These are phyloP conservation scores for Medicago lupulina DNA, from an alignment of 306 rosid species.

Conservation along the genomic window DNA sequence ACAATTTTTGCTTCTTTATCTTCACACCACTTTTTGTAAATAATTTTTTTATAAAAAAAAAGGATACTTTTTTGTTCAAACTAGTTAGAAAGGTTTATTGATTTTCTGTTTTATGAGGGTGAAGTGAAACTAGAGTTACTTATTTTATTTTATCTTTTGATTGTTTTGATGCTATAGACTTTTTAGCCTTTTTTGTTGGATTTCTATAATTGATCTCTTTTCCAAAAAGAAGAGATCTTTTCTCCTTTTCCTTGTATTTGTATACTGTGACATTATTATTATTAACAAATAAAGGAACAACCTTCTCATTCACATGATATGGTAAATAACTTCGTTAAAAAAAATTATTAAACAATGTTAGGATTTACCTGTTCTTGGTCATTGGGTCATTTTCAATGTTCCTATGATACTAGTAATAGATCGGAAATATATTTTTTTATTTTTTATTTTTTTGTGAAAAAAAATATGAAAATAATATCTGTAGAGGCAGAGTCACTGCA, in stretches of 20 bases:
- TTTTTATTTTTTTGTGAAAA: background rate
- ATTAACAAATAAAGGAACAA: conserved; percentile 29
- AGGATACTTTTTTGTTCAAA: background rate
- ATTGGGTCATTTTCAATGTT: conserved; percentile 33
- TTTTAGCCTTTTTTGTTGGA: conserved; percentile 7
- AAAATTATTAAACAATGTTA: conserved; percentile 18
- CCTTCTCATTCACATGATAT: conserved; percentile 38
- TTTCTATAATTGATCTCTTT: conserved; percentile 34
- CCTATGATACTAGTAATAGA: conserved; percentile 12
- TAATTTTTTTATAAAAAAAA: no score
- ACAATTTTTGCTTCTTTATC: conserved; percentile 13
- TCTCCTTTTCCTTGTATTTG: background rate
- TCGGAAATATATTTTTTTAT: background rate
- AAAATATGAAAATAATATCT: conserved; percentile 12
- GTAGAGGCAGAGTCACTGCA: conserved; percentile 34
- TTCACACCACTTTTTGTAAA: background rate
- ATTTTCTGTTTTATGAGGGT: conserved; percentile 2
- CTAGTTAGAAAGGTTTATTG: background rate
- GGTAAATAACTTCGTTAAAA: conserved; percentile 11
- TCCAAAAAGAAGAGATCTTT: conserved; percentile 32
- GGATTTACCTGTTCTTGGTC: conserved; percentile 42
- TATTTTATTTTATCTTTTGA: background rate
- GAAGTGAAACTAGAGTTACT: background rate
- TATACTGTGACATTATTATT: background rate
- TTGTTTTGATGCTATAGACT: conserved; percentile 8